Evolutionary conservation across 2,329 filamentous ascomycete species (phyloP).

Genomic region (Keithomyces neogunnii): DNA sequence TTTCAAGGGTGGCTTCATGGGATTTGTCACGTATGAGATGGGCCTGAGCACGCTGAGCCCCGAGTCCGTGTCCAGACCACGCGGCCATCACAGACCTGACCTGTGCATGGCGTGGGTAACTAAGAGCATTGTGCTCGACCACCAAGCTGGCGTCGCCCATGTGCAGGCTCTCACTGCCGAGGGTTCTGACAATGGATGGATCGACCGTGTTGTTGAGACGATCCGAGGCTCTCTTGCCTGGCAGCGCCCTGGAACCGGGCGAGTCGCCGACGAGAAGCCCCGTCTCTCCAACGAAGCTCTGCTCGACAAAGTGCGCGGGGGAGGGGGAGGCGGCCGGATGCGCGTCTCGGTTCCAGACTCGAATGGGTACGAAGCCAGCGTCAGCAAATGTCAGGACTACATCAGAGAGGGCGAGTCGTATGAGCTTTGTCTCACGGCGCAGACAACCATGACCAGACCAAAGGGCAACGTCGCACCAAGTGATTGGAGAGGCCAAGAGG

Average conservation of each 20-base stretch:
- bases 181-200: conserved; percentile 22
- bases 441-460: conserved; percentile 52
- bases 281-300: conserved; percentile 12
- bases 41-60: conserved; percentile 42
- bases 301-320: conserved; percentile 8
- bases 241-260: conserved; percentile 12
- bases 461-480: conserved; percentile 27
- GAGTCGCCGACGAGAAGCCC: conserved; percentile 5
- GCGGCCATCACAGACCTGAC: conserved; percentile 49
- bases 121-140: conserved; percentile 70
- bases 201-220: conserved; percentile 18
- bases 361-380: conserved; percentile 54
- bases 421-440: conserved; percentile 74
- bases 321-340: conserved; percentile 8
- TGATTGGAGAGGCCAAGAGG: no score
- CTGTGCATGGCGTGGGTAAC: conserved; percentile 70
- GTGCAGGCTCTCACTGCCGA: conserved; percentile 43
- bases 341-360: conserved; percentile 32
- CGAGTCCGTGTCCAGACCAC: conserved; percentile 15
- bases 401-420: conserved; percentile 76
- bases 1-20: conserved; percentile 79
- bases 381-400: conserved; percentile 59
- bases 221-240: conserved; percentile 26
- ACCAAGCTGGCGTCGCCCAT: conserved; percentile 50
- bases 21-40: conserved; percentile 78